phyloP scores from a whole-genome alignment of 75 land plant genomes.

The Ceratopteris richardii region DNA sequence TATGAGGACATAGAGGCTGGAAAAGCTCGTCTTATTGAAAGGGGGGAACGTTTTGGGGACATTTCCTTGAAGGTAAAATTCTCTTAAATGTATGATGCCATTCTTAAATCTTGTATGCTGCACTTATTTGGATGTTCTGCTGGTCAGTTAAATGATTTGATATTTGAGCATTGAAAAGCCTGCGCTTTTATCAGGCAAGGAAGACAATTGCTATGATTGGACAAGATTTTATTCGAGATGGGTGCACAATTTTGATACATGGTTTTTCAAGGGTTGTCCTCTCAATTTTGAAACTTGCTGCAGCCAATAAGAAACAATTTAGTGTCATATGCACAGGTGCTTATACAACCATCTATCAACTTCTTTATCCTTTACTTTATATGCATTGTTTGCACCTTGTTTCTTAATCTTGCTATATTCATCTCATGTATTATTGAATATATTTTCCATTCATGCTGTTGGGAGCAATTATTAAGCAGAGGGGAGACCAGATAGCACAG shows the following conservation, averaged over 20 bases:
- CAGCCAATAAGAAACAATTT: conserved; percentile 70
- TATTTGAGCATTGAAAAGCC: no score
- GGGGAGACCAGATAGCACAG: conserved; percentile 91
- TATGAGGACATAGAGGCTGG: conserved; percentile 89
- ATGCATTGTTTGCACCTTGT: neutral
- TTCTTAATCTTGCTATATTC: no score
- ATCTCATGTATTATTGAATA: no score
- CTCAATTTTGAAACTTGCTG: conserved; percentile 76
- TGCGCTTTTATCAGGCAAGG: conserved; percentile 50
- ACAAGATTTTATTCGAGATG: conserved; percentile 92
- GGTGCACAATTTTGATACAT: conserved; percentile 79
- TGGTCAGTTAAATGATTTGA: no score
- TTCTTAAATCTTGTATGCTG: neutral
- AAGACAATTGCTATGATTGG: conserved; percentile 86
- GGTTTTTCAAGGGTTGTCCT: conserved; percentile 93
- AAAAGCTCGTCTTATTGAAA: conserved; percentile 85
- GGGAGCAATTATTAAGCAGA: conserved; percentile 30
- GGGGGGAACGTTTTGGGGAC: conserved; percentile 95
- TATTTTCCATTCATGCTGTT: no score
- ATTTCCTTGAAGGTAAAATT: conserved; percentile 90
- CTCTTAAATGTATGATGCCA: no score
- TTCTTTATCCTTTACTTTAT: neutral
- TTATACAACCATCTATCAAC: neutral
- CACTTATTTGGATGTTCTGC: neutral
- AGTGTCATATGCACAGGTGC: conserved; percentile 89